Evolutionary conservation across 2,329 filamentous ascomycete species (phyloP).

Genomic region (Phaeomoniella chlamydospora): DNA sequence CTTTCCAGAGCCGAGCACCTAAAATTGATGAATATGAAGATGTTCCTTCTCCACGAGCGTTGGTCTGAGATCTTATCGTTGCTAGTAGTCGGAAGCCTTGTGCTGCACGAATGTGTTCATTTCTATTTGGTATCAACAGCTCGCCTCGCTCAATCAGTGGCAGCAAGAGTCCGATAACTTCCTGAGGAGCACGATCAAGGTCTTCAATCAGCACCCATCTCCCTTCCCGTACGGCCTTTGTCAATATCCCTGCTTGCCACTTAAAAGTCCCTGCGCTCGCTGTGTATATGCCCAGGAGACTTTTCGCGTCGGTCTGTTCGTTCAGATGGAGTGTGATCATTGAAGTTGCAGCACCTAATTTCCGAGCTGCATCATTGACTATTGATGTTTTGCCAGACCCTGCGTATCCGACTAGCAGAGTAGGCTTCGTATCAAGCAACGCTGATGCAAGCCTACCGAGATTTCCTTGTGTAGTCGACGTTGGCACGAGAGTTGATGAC

Average conservation of each 20-base stretch:
- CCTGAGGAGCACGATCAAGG: constrained; percentile 82
- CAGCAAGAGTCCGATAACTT: constrained; percentile 83
- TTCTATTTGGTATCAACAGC: constrained; percentile 75
- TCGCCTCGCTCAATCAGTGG: constrained; percentile 89
- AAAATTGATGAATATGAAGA: constrained; percentile 39
- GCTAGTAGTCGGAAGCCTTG: constrained; percentile 83
- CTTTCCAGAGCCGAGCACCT: constrained; percentile 59
- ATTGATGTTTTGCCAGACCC: constrained; percentile 85
- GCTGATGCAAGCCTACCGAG: constrained; percentile 53
- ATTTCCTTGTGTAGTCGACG: constrained; percentile 59
- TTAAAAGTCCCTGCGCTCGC: constrained; percentile 76
- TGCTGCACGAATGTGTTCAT: constrained; percentile 69
- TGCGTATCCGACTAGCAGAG: constrained; percentile 68
- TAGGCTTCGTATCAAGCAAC: constrained; percentile 53
- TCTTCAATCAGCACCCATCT: constrained; percentile 97
- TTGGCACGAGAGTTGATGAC: constrained; percentile 47
- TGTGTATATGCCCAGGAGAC: constrained; percentile 87
- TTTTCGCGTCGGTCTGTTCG: constrained; percentile 95
- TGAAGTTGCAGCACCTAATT: constrained; percentile 61
- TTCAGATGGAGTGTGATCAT: constrained; percentile 95
- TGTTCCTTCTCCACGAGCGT: constrained; percentile 56
- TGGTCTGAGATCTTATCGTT: constrained; percentile 60
- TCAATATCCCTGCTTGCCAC: constrained; percentile 86
- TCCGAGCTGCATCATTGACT: constrained; percentile 65
- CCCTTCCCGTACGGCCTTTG: constrained; percentile 84